phyloP scores from a whole-genome alignment of 2,329 filamentous ascomycete species.

The Penicillium rolfsii region DNA sequence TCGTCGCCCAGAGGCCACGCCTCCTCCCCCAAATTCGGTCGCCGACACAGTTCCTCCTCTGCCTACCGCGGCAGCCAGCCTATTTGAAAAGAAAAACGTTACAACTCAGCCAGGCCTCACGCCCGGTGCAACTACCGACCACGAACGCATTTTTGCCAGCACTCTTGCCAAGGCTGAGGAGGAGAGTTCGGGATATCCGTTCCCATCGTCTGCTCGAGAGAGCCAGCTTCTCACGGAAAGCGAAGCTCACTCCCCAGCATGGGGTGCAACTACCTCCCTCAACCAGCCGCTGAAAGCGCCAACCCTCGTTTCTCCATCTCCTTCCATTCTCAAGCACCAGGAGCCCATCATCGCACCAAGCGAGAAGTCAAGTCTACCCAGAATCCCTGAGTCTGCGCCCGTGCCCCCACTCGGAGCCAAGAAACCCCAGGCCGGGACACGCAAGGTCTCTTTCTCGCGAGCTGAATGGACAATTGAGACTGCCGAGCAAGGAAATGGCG shows the following conservation, averaged over 20 bases:
- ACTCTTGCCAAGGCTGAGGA: conserved; percentile 30
- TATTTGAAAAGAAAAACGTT: conserved; percentile 39
- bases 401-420: conserved; percentile 16
- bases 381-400: conserved; percentile 16
- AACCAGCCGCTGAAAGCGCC: conserved; percentile 76
- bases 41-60: conserved; percentile 33
- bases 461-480: conserved; percentile 81
- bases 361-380: conserved; percentile 29
- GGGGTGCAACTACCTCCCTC: conserved; percentile 67
- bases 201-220: conserved; percentile 44
- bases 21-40: conserved; percentile 29
- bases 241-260: conserved; percentile 74
- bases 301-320: conserved; percentile 72
- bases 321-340: conserved; percentile 72
- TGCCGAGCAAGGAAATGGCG: conserved; percentile 89
- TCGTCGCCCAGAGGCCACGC: conserved; percentile 49
- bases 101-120: conserved; percentile 36
- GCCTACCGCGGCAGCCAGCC: conserved; percentile 35
- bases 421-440: conserved; percentile 53
- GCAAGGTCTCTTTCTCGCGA: conserved; percentile 69
- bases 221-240: conserved; percentile 64
- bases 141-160: conserved; percentile 47
- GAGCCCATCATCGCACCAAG: conserved; percentile 41
- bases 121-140: conserved; percentile 47
- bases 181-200: conserved; percentile 35